These are phyloP conservation scores for Camelina hispida DNA, from an alignment of 345 rosid species.

Conservation along the genomic window DNA sequence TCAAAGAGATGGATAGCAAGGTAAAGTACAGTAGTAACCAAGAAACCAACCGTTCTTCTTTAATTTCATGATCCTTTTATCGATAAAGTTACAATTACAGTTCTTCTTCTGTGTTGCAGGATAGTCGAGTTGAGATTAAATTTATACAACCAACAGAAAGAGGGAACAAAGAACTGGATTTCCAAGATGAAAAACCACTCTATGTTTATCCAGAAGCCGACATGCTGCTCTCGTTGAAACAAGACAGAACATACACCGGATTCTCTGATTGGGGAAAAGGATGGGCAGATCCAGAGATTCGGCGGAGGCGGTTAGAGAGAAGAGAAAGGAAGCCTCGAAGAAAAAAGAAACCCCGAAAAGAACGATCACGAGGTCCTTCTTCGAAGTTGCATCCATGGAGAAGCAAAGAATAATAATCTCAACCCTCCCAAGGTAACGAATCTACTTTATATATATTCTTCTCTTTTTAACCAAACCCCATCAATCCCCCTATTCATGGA, in stretches of 20 bases:
- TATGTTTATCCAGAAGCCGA: constrained; percentile 78
- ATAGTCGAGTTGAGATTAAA: constrained; percentile 72
- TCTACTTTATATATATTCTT: constrained; percentile 23
- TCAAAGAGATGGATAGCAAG: constrained; percentile 66
- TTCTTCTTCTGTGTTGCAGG: constrained; percentile 48
- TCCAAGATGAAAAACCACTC: constrained; percentile 49
- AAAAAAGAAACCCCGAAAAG: constrained; percentile 26
- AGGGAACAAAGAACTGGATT: constrained; percentile 61
- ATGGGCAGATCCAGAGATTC: constrained; percentile 92
- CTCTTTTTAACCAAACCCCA: constrained; percentile 12
- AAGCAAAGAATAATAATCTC: constrained; percentile 41
- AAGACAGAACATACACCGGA: constrained; percentile 48
- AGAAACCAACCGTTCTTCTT: background rate
- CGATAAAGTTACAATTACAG: background rate
- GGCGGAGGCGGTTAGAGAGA: constrained; percentile 59
- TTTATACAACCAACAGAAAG: constrained; percentile 59
- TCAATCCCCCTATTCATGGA: constrained; percentile 30
- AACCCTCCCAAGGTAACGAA: constrained; percentile 29
- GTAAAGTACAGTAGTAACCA: constrained; percentile 19
- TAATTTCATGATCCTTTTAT: background rate
- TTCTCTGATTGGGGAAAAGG: constrained; percentile 85
- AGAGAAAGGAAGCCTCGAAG: constrained; percentile 35
- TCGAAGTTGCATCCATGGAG: constrained; percentile 26
- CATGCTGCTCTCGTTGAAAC: constrained; percentile 61
- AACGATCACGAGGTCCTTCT: constrained; percentile 22